phyloP scores from a whole-genome alignment of 306 rosid genomes.

The Carpinus fangiana region DNA sequence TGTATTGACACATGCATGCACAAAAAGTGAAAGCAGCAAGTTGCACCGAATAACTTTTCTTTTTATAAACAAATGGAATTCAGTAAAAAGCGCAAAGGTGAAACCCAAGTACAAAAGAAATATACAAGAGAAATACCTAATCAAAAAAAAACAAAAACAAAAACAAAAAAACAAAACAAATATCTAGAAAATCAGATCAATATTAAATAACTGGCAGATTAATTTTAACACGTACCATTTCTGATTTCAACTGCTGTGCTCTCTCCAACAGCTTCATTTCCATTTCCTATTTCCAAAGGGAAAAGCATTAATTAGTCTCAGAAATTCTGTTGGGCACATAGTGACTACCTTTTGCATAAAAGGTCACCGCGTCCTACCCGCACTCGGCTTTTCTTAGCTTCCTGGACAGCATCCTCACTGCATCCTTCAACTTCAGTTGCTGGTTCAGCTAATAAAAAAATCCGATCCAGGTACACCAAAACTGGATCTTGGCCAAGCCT shows the following conservation, averaged over 20 bases:
- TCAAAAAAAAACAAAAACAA: too few species aligned
- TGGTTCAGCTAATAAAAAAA: constrained; percentile 95
- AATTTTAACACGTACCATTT: constrained; percentile 61
- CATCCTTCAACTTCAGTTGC: constrained; percentile 84
- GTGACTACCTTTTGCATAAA: background rate
- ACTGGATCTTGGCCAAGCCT: constrained; percentile 99
- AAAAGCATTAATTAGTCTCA: constrained; percentile 17
- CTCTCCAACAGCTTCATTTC: constrained; percentile 85
- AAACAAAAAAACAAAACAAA: too few species aligned
- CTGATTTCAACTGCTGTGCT: constrained; percentile 65
- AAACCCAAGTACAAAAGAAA: too few species aligned
- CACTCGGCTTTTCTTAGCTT: constrained; percentile 81
- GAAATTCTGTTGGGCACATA: constrained; percentile 17
- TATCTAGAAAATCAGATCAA: too few species aligned
- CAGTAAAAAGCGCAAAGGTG: too few species aligned
- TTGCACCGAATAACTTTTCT: background rate
- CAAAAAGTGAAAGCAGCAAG: background rate
- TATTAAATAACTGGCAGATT: background rate
- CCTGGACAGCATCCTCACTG: constrained; percentile 85
- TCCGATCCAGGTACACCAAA: constrained; percentile 82
- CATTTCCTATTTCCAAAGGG: constrained; percentile 72
- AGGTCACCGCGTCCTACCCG: constrained; percentile 46
- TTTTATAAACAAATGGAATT: too few species aligned
- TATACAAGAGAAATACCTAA: too few species aligned
- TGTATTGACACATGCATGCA: background rate